Percentiles rank a stretch among this genome's conserved stretches.
These are phyloP conservation scores for Apiospora saccharicola DNA, from an alignment of 2,329 filamentous ascomycete species.

Conservation along the genomic window DNA sequence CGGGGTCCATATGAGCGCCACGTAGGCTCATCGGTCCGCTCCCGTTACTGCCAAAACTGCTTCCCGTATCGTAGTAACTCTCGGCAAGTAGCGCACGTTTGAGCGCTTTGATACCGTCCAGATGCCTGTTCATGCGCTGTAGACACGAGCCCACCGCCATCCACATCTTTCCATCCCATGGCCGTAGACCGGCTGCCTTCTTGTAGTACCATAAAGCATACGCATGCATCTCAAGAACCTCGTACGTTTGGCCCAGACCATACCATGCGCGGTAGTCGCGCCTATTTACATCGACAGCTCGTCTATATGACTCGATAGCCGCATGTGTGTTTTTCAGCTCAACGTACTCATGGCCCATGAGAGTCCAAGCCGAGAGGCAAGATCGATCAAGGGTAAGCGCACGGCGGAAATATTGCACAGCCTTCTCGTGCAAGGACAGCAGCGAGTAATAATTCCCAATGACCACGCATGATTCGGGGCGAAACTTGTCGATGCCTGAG, in stretches of 20 bases:
- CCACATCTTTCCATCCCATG: slow-evolving; percentile 99
- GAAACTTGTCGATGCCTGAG: slow-evolving; percentile 91
- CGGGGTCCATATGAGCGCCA: slow-evolving; percentile 78
- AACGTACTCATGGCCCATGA: slow-evolving; percentile 99
- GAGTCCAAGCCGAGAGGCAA: slow-evolving; percentile 94
- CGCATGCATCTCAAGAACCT: slow-evolving; percentile 96
- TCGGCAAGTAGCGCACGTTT: slow-evolving; percentile 92
- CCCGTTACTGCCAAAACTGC: slow-evolving; percentile 58
- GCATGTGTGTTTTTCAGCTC: slow-evolving; percentile 99
- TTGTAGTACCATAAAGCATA: slow-evolving; percentile 99
- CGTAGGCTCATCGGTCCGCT: slow-evolving; percentile 54
- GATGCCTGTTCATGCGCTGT: slow-evolving; percentile 83
- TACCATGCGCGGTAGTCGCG: slow-evolving; percentile 99
- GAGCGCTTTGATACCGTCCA: slow-evolving; percentile 93
- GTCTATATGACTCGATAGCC: slow-evolving; percentile 94
- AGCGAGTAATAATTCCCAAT: slow-evolving; percentile 97
- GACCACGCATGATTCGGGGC: slow-evolving; percentile 95
- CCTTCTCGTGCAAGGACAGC: slow-evolving; percentile 95
- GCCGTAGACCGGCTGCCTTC: slow-evolving; percentile 88
- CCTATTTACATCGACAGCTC: slow-evolving; percentile 93
- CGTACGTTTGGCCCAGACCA: slow-evolving; percentile 94
- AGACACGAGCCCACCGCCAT: slow-evolving; percentile 92
- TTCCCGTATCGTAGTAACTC: slow-evolving; percentile 78
- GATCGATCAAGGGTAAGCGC: slow-evolving; percentile 88
- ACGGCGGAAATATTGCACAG: slow-evolving; percentile 95